Percentiles rank a stretch among this genome's conserved stretches.
Evolutionary conservation across 805 yeast genomes (phyloP).

Genomic region (Cyberlindnera xishuangbannaensis): DNA sequence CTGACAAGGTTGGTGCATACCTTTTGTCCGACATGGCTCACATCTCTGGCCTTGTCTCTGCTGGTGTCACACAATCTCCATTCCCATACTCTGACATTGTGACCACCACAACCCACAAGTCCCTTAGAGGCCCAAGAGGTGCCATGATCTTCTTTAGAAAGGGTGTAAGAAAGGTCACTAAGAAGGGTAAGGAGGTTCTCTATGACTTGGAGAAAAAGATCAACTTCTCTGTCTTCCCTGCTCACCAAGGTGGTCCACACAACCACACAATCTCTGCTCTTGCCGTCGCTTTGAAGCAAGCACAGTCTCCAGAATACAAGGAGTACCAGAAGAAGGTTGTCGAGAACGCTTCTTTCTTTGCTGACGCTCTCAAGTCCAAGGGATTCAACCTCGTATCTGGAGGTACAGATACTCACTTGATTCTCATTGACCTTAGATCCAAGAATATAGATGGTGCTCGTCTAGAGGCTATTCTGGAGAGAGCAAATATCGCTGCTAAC

Average conservation of each 20-base stretch:
- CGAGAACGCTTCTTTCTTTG: conserved; percentile 82
- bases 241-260: conserved; percentile 99
- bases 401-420: conserved; percentile 98
- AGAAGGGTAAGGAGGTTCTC: conserved; percentile 85
- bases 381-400: conserved; percentile 83
- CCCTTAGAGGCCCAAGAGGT: conserved; percentile 98
- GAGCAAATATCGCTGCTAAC: conserved; percentile 91
- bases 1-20: conserved; percentile 91
- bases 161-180: conserved; percentile 83
- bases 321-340: conserved; percentile 86
- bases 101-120: conserved; percentile 96
- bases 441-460: conserved; percentile 96
- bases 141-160: conserved; percentile 97
- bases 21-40: conserved; percentile 96
- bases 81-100: conserved; percentile 92
- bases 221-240: conserved; percentile 99
- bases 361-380: conserved; percentile 58
- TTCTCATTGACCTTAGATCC: conserved; percentile 80
- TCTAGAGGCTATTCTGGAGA: conserved; percentile 91
- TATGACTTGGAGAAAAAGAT: conserved; percentile 93
- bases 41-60: conserved; percentile 92
- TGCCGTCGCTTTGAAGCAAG: conserved; percentile 95
- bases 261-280: conserved; percentile 97
- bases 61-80: conserved; percentile 90
- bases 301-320: conserved; percentile 82